Percentiles rank a stretch among this genome's conserved stretches.
These are phyloP conservation scores for Podospora sp. DNA, from an alignment of 495 filamentous ascomycete species.

Conservation along the genomic window DNA sequence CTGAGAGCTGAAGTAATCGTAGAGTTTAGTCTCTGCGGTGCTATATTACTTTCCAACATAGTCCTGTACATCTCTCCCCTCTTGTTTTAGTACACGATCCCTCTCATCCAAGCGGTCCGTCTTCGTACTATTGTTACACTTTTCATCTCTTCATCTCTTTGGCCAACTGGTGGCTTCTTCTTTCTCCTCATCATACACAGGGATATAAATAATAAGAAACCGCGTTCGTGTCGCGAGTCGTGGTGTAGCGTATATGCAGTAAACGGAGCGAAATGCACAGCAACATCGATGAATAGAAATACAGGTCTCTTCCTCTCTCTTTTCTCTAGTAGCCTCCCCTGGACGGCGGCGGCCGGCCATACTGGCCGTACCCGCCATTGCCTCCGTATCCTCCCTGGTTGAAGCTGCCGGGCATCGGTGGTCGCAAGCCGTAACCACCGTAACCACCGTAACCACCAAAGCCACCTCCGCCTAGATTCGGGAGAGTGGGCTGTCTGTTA, in stretches of 20 bases:
- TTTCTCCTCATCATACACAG: slow-evolving; percentile 15
- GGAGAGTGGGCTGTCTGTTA: slow-evolving; percentile 36
- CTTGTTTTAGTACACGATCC: not conserved
- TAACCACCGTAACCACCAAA: slow-evolving; percentile 25
- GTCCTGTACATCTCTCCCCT: not conserved
- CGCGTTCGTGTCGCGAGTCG: slow-evolving; percentile 4
- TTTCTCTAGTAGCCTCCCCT: slow-evolving; percentile 7
- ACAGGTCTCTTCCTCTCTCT: not conserved
- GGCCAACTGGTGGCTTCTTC: not conserved
- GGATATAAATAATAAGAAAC: slow-evolving; percentile 14
- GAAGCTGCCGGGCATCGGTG: not conserved
- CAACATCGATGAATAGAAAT: slow-evolving; percentile 8
- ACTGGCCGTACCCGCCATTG: slow-evolving; percentile 14
- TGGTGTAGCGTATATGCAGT: slow-evolving; percentile 20
- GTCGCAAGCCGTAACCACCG: slow-evolving; percentile 8
- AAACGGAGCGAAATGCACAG: not conserved
- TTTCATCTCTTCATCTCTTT: not conserved
- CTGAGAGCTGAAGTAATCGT: no score
- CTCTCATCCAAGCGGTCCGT: not conserved
- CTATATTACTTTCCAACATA: not conserved
- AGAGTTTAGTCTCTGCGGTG: no score
- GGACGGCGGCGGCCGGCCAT: slow-evolving; percentile 9
- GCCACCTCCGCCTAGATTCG: slow-evolving; percentile 20
- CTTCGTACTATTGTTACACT: not conserved
- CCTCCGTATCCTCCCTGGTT: slow-evolving; percentile 13